Conservation (phyloP, 1,284 basidiomycete species). For the Marasmius fiardii region DNA sequence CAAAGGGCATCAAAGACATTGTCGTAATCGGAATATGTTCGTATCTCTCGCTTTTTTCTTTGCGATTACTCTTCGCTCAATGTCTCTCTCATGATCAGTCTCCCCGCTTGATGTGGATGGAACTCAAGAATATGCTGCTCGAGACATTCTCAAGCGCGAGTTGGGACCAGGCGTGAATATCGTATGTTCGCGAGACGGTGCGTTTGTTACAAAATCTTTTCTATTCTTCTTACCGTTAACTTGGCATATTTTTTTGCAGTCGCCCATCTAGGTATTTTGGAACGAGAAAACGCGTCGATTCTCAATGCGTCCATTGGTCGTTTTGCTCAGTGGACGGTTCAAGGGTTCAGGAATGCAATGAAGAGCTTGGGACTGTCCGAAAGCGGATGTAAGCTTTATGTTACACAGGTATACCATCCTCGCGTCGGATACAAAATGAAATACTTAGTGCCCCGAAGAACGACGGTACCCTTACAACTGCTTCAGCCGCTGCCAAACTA, state of each 20-base stretch:
- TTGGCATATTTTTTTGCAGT: constrained; percentile 24
- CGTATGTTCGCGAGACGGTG: constrained; percentile 48
- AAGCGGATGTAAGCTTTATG: constrained; percentile 43
- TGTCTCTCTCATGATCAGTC: constrained; percentile 20
- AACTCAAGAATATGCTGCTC: constrained; percentile 39
- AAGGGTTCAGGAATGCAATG: constrained; percentile 45
- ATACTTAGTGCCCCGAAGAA: constrained; percentile 27
- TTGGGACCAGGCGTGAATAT: constrained; percentile 38
- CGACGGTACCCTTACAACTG: constrained; percentile 51
- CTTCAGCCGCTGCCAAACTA: constrained; percentile 41
- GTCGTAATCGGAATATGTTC: constrained; percentile 42
- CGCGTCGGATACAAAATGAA: neutral
- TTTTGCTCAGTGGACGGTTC: constrained; percentile 48
- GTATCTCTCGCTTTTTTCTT: neutral
- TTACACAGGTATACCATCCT: constrained; percentile 32
- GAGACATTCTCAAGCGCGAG: constrained; percentile 32
- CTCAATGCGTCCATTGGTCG: constrained; percentile 53
- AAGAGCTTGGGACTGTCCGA: constrained; percentile 34
- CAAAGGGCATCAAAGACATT: constrained; percentile 38
- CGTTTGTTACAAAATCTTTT: neutral
- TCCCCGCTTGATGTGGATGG: constrained; percentile 43
- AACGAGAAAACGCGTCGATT: constrained; percentile 58
- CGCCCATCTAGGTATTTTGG: constrained; percentile 47
- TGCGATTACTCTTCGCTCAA: neutral
- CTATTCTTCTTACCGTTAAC: neutral